A percentile compares a stretch with the other conserved stretches of the same genome.
Evolutionary conservation across 805 yeast genomes (phyloP).

Genomic region (Lipomyces starkeyi): DNA sequence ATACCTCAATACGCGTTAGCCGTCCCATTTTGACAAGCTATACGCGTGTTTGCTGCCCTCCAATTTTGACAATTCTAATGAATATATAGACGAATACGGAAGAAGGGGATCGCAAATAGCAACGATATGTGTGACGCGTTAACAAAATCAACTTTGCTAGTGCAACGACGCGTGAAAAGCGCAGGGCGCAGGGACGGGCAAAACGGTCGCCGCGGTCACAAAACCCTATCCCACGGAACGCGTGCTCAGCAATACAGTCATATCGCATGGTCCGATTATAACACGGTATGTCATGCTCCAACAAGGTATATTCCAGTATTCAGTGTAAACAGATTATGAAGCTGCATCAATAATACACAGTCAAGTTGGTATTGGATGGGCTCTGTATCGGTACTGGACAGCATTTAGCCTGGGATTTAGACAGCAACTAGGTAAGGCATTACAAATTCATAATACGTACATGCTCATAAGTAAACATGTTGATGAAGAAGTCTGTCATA

Average conservation of each 20-base stretch:
- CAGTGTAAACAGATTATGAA: too few species aligned
- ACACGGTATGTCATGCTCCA: too few species aligned
- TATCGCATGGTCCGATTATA: too few species aligned
- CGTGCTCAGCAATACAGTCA: not conserved
- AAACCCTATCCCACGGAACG: not conserved
- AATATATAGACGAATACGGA: not conserved
- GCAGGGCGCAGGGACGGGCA: not conserved
- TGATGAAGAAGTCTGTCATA: too few species aligned
- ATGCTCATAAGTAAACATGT: too few species aligned
- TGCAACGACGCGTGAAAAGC: not conserved
- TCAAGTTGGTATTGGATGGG: too few species aligned
- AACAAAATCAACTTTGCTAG: not conserved
- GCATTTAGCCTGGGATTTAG: too few species aligned
- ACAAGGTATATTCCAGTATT: too few species aligned
- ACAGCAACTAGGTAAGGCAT: too few species aligned
- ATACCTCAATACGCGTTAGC: conserved; percentile 73
- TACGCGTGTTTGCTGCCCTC: not conserved
- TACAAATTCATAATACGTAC: too few species aligned
- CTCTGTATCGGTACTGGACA: too few species aligned
- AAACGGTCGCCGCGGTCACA: not conserved
- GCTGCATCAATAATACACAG: too few species aligned
- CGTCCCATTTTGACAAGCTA: conserved; percentile 67
- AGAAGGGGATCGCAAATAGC: not conserved
- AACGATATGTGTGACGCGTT: not conserved
- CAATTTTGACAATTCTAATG: not conserved